Evolutionary conservation across 805 yeast genomes (phyloP).

Genomic region (Cyberlindnera petersonii): DNA sequence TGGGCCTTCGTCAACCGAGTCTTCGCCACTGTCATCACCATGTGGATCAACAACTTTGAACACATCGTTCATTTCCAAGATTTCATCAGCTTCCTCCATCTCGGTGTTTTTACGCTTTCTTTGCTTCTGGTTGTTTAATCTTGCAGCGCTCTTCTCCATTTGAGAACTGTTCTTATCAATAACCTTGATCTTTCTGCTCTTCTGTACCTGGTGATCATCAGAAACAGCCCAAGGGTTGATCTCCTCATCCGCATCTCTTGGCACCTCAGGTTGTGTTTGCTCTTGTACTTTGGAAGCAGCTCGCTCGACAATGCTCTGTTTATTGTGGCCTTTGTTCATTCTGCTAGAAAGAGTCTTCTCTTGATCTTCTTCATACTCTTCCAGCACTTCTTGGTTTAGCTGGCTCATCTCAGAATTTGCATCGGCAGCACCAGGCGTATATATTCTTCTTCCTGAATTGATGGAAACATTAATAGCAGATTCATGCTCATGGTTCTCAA

Average conservation of each 20-base stretch:
- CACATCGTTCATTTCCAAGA: constrained; percentile 48
- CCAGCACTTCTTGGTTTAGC: constrained; percentile 33
- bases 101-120: constrained; percentile 33
- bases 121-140: constrained; percentile 19
- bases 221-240: constrained; percentile 49
- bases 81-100: constrained; percentile 37
- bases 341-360: constrained; percentile 42
- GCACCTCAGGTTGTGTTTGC: neutral
- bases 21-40: constrained; percentile 32
- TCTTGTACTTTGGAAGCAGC: neutral
- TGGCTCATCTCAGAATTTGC: constrained; percentile 32
- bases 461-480: constrained; percentile 45
- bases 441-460: constrained; percentile 78
- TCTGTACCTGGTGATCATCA: constrained; percentile 28
- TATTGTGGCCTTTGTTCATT: constrained; percentile 28
- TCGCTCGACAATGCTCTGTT: constrained; percentile 7
- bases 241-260: constrained; percentile 25
- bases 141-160: constrained; percentile 40
- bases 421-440: constrained; percentile 51
- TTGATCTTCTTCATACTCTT: constrained; percentile 50
- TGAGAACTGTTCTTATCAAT: constrained; percentile 49
- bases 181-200: constrained; percentile 43
- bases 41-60: constrained; percentile 49
- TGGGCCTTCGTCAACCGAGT: constrained; percentile 40
- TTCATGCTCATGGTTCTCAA: constrained; percentile 32